Evolutionary conservation across 1,284 basidiomycete genomes (phyloP).

Genomic region (Pseudozyma pruni): DNA sequence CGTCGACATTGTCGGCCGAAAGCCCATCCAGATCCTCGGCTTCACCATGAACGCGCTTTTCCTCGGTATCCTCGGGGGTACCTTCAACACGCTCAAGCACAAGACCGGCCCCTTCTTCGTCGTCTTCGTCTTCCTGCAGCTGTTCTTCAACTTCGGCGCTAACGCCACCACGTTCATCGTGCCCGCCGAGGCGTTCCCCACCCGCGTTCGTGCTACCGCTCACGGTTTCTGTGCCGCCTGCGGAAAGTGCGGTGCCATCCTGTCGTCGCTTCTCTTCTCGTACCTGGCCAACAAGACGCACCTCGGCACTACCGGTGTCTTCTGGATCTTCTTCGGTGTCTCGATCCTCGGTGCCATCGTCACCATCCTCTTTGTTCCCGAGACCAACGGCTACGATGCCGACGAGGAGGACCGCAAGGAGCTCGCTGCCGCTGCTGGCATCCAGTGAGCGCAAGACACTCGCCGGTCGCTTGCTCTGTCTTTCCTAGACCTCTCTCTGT

Average conservation of each 20-base stretch:
- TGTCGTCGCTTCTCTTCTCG: slow-evolving; percentile 68
- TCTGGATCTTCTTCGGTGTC: slow-evolving; percentile 65
- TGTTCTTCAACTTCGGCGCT: slow-evolving; percentile 72
- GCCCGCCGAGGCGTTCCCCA: slow-evolving; percentile 81
- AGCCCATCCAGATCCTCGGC: slow-evolving; percentile 66
- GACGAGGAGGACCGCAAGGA: slow-evolving; percentile 62
- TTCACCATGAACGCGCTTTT: slow-evolving; percentile 65
- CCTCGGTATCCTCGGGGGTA: slow-evolving; percentile 67
- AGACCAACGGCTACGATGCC: slow-evolving; percentile 62
- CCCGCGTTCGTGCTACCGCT: slow-evolving; percentile 73
- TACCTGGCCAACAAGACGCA: slow-evolving; percentile 40
- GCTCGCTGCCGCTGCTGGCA: slow-evolving; percentile 48
- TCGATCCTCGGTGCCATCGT: slow-evolving; percentile 55
- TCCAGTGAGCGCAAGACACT: slow-evolving; percentile 21
- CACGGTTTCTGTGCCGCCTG: slow-evolving; percentile 70
- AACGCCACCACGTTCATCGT: slow-evolving; percentile 84
- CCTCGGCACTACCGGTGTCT: slow-evolving; percentile 52
- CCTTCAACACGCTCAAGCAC: slow-evolving; percentile 54
- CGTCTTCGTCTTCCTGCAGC: slow-evolving; percentile 77
- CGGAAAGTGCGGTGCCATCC: slow-evolving; percentile 71
- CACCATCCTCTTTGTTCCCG: slow-evolving; percentile 54
- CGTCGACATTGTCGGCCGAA: slow-evolving; percentile 64
- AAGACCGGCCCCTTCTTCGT: slow-evolving; percentile 77
- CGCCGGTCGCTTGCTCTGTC: neutral
- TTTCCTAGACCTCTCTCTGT: neutral